A percentile compares a stretch with the other conserved stretches of the same genome.
These are phyloP conservation scores for Ophiocordyceps camponoti-floridani DNA, from an alignment of 2,329 filamentous ascomycete species.

Conservation along the genomic window DNA sequence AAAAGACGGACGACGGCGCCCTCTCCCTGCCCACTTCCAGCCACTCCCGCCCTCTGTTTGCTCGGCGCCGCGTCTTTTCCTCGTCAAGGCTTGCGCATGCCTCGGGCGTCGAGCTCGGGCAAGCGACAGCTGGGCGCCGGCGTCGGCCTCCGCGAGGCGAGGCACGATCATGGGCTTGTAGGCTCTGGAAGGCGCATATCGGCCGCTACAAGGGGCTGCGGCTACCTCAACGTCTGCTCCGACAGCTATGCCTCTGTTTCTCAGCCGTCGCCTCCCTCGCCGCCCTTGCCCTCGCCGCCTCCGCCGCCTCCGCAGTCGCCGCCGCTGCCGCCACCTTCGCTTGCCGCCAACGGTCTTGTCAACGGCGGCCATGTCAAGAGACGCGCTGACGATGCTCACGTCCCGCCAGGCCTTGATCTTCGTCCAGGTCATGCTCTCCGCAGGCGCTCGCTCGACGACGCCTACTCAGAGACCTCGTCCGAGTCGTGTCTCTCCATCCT, in stretches of 20 bases:
- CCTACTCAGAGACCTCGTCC: conserved; percentile 35
- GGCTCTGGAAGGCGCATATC: conserved; percentile 25
- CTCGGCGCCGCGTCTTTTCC: conserved; percentile 15
- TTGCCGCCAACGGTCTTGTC: conserved; percentile 9
- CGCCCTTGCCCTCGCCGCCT: conserved; percentile 4
- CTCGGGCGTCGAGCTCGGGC: conserved; percentile 38
- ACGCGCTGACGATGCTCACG: conserved; percentile 3
- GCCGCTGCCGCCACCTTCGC: conserved; percentile 1
- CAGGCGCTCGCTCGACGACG: conserved; percentile 30
- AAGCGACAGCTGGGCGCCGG: conserved; percentile 45
- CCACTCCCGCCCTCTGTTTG: conserved; percentile 4
- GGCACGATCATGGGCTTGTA: conserved; percentile 79
- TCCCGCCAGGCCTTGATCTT: conserved; percentile 15
- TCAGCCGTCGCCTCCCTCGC: conserved; percentile 8
- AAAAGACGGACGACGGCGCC: conserved; percentile 3
- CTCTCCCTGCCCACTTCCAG: conserved; percentile 2
- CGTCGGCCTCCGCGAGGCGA: conserved; percentile 49
- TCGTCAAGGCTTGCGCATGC: conserved; percentile 28
- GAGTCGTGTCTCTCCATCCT: conserved; percentile 28
- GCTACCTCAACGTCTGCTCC: conserved; percentile 20
- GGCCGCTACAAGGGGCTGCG: conserved; percentile 25
- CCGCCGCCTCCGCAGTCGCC: conserved; percentile 1
- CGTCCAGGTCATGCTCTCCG: conserved; percentile 23
- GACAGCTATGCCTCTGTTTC: conserved; percentile 15
- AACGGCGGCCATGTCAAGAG: conserved; percentile 12